Conservation (phyloP, 345 rosid genomes). For the Populus nigra region DNA sequence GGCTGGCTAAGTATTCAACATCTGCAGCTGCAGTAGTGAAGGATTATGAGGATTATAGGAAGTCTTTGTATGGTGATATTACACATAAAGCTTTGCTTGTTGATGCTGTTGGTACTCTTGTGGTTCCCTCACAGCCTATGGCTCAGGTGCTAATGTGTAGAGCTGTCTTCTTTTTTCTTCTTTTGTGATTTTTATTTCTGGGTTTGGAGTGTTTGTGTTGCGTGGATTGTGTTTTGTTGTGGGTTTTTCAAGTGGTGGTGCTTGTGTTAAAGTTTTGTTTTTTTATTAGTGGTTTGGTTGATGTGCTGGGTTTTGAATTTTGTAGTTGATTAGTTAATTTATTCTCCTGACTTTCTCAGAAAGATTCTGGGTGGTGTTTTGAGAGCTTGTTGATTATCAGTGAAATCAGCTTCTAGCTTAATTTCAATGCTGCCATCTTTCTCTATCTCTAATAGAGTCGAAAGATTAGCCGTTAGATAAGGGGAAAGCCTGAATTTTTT, state of each 20-base stretch:
- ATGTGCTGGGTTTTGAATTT: not conserved
- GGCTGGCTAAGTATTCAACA: constrained; percentile 6
- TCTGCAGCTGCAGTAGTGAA: constrained; percentile 32
- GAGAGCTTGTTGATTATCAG: not conserved
- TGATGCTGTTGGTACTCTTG: constrained; percentile 91
- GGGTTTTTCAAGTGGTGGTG: not conserved
- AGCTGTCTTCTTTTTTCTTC: not conserved
- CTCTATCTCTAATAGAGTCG: not conserved
- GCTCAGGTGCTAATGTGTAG: constrained; percentile 56
- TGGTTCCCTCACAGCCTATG: constrained; percentile 94
- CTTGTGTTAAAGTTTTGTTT: not conserved
- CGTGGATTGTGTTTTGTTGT: not conserved
- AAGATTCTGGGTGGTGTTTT: not conserved
- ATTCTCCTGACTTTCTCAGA: not conserved
- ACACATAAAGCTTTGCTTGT: constrained; percentile 87
- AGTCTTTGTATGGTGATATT: constrained; percentile 75
- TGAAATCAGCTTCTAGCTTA: not conserved
- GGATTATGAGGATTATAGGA: constrained; percentile 79
- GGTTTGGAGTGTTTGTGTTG: not conserved
- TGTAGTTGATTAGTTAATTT: not conserved
- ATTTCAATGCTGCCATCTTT: not conserved
- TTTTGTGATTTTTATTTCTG: not conserved
- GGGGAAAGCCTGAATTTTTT: not conserved
- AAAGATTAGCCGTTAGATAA: not conserved
- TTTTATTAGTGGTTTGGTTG: not conserved